A percentile compares a stretch with the other conserved stretches of the same genome.
phyloP scores from a whole-genome alignment of 2,329 filamentous ascomycete species.

The Chrysoporthe austroafricana region DNA sequence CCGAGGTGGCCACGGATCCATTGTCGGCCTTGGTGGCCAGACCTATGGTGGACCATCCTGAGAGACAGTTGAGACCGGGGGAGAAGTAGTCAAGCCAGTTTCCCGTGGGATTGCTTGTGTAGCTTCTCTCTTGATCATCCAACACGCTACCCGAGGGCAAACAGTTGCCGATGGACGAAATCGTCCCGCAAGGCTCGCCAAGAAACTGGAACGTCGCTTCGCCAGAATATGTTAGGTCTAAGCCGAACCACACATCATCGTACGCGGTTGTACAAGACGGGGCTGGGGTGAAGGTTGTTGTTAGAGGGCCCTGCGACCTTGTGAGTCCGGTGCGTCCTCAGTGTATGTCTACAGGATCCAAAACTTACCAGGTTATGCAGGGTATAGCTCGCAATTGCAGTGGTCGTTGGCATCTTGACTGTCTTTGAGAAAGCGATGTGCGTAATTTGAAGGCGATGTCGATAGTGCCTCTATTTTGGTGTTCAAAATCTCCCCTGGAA shows the following conservation, averaged over 20 bases:
- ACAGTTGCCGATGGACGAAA: slow-evolving; percentile 5
- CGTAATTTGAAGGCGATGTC: background rate
- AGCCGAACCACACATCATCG: background rate
- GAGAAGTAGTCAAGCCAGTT: slow-evolving; percentile 13
- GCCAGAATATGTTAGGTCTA: background rate
- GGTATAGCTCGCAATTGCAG: background rate
- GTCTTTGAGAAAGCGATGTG: background rate
- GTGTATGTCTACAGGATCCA: background rate
- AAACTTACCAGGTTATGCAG: slow-evolving; percentile 5
- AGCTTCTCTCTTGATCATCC: background rate
- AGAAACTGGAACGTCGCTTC: background rate
- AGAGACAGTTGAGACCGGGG: slow-evolving; percentile 16
- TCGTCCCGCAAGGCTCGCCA: background rate
- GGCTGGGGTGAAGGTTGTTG: slow-evolving; percentile 22
- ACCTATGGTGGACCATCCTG: slow-evolving; percentile 20
- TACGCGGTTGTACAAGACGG: slow-evolving; percentile 12
- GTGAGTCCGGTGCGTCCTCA: background rate
- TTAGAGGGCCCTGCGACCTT: slow-evolving; percentile 18
- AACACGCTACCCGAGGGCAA: slow-evolving; percentile 18
- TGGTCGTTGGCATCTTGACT: slow-evolving; percentile 4
- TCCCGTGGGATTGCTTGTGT: background rate
- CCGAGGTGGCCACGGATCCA: slow-evolving; percentile 19
- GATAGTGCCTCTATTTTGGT: background rate
- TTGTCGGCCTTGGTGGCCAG: slow-evolving; percentile 18
- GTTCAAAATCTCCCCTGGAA: too few relatives aligned